Base-by-base conservation (phyloP, 768 basidiomycete genomes). In the Peribolospora baueri region DNA sequence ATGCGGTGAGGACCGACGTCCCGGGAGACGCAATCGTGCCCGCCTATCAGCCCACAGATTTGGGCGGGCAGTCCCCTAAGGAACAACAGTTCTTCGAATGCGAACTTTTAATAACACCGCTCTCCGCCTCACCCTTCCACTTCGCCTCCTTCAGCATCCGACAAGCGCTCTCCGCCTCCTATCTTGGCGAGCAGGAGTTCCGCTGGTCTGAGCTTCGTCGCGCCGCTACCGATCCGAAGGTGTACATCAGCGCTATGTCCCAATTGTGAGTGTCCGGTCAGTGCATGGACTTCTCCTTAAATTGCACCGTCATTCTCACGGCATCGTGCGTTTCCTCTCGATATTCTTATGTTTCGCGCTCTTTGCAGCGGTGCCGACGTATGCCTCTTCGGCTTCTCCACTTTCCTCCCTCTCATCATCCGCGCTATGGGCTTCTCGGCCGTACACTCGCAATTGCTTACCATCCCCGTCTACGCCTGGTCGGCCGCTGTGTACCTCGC, bases 321-420 rank as follows among this genome's bases (percentile, higher is more conserved):
- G 8, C 42, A 55, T 49, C 8, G 56, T 54, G 10, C 56, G 53
- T 0, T 40, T 57, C 14, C 49, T 57, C 46, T 54, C 14, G 36
- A 11, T 25, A 25, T 25, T 25, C 25, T 25, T 25, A 25, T 25
- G 25, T 57, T 37, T 54, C 53, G 0, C 53, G 56, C 6, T 13
- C 51, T 3, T 51, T 42, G 14, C 59, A 59, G 45, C 38, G 55
- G 53, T 2, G 53, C 53, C 50, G 58, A 56, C 47, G 46, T 49
- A 8, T 46, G 46, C n/a, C 48, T 59, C 1, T 56, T 54, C 40
- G 59, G 59, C 9, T 57, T 55, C 52, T 48, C 45, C 2, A 59
- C 59, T 3, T 59, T 59, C 52, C 54, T 59, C 14, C 50, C 51
- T 3, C 52, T 57, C 5, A 59, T 59, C 37, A 41, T 59, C 36